Evolutionary conservation across 768 basidiomycete genomes (phyloP).

Genomic region (Zangia roseola): DNA sequence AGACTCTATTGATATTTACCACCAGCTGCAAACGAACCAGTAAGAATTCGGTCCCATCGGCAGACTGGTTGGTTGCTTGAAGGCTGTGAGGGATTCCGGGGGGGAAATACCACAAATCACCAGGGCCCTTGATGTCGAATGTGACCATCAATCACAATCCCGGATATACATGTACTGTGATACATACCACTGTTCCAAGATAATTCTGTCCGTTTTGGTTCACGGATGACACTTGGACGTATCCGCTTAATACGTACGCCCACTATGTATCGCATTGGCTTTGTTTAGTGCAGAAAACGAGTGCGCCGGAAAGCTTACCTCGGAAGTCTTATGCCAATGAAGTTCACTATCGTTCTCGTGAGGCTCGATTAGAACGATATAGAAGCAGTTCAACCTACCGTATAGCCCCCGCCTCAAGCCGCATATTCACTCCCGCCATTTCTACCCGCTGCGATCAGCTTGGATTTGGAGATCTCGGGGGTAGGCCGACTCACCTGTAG

Average conservation of each 20-base stretch:
- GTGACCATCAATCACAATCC: neutral
- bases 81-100: constrained; percentile 53
- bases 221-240: constrained; percentile 44
- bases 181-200: constrained; percentile 45
- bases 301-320: constrained; percentile 6
- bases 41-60: constrained; percentile 51
- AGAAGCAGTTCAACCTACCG: constrained; percentile 18
- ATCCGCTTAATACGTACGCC: constrained; percentile 50
- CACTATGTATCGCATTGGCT: constrained; percentile 27
- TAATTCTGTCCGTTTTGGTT: constrained; percentile 47
- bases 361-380: neutral
- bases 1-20: neutral
- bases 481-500: constrained; percentile 27
- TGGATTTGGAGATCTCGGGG: neutral
- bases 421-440: constrained; percentile 36
- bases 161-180: neutral
- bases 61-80: constrained; percentile 44
- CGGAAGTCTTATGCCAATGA: constrained; percentile 41
- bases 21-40: constrained; percentile 23
- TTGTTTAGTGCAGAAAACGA: neutral
- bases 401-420: constrained; percentile 37
- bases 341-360: constrained; percentile 30
- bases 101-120: constrained; percentile 58
- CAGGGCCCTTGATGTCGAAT: constrained; percentile 30
- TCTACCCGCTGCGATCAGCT: neutral